Evolutionary conservation across 164 flowering plant genomes (phyloP), one percentile per base, ranked within the genome.

Genomic region (Cinnamomum chago): DNA sequence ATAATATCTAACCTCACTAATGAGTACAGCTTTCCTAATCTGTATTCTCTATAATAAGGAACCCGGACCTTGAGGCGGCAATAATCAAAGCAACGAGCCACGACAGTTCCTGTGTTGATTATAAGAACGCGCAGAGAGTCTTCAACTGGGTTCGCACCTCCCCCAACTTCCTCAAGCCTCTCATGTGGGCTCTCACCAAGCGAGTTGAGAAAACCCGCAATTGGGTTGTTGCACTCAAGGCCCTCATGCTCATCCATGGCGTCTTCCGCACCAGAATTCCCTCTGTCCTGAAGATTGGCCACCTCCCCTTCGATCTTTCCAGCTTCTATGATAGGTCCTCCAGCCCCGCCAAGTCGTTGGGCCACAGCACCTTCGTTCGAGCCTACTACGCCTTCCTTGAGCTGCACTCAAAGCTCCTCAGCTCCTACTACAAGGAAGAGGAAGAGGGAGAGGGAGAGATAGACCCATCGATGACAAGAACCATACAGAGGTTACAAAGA

Each of bases 1-100:
- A 40, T 7, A 40, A 9, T 40, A 40, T 40, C 11, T 40, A 40
- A 40, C 47, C 11, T 7, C 1, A 40, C 47, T 40, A 40, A 40
- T 40, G 47, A 40, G 47, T 9, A 5, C 11, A 40, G 10, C 47
- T 40, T 40, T 40, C 11, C 47, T 40, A 40, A 40, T 40, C 47
- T 40, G 10, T 9, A 40, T 40, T 40, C 11, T 40, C 47, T 40
- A 40, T 40, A 5, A 40, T 40, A 40, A 40, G 84, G 28, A 76
- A 86, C 70, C 88, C 92, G 0, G 86, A 87, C 14, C 86, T 96
- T 0, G 95, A 92, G 71, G 78, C 83, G 1, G 86, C 90, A 2
- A 74, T 96, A 72, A 88, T 96, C 78, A 88, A 83, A 73, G 91
- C 97, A 71, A 96, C 99, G 15, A 88, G 88, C 88, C 98, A 96